These are phyloP conservation scores for Cornus controversa DNA, from an alignment of 148 eudicot genomes.

Conservation along the genomic window DNA sequence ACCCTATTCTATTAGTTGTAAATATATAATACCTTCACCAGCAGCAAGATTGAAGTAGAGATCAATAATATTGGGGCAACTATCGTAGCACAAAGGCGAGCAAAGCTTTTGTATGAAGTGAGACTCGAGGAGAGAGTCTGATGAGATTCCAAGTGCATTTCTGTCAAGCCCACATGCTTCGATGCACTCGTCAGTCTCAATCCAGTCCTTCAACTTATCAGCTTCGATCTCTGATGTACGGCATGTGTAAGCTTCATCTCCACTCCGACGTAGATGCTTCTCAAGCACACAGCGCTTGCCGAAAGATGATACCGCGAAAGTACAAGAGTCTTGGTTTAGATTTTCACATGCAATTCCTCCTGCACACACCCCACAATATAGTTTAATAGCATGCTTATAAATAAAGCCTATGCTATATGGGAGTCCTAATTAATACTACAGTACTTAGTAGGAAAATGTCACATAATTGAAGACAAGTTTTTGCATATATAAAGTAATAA, in stretches of 20 bases:
- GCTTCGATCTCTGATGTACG: conserved; percentile 55
- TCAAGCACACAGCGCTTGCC: conserved; percentile 77
- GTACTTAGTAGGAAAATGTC: not conserved
- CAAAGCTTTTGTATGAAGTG: conserved; percentile 58
- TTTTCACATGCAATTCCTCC: conserved; percentile 54
- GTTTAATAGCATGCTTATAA: no score
- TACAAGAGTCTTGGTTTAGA: conserved; percentile 57
- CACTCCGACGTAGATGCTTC: conserved; percentile 48
- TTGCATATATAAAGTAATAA: no score
- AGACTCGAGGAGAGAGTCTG: conserved; percentile 61
- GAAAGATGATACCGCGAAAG: conserved; percentile 55
- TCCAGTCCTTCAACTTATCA: conserved; percentile 37
- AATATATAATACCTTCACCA: conserved; percentile 58
- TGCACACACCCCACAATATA: not conserved
- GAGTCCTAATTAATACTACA: not conserved
- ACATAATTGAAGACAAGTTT: no score
- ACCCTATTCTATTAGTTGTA: no score
- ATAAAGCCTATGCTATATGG: no score
- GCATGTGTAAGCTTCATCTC: conserved; percentile 45
- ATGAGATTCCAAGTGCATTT: conserved; percentile 57
- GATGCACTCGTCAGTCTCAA: conserved; percentile 55
- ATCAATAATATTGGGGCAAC: conserved; percentile 67
- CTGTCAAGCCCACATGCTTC: conserved; percentile 63
- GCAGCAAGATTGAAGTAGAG: conserved; percentile 81
- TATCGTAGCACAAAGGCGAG: conserved; percentile 51